Percentiles rank a stretch among this genome's conserved stretches.
These are phyloP conservation scores for Blastomyces percursus DNA, from an alignment of 2,329 filamentous ascomycete species.

Conservation along the genomic window DNA sequence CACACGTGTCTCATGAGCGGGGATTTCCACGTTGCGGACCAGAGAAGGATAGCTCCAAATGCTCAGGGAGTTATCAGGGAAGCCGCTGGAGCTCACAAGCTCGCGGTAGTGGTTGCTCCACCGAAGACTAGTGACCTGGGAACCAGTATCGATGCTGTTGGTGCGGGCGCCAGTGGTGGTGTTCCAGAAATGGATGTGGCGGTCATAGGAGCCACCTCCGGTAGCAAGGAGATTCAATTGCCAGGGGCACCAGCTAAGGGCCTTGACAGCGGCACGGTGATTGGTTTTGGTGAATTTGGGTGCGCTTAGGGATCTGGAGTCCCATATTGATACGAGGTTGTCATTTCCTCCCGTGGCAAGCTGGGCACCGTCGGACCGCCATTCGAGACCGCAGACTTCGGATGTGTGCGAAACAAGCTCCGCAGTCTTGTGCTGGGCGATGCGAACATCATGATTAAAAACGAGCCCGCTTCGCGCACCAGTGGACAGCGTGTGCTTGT, in stretches of 20 bases:
- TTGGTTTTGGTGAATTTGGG: slow-evolving; percentile 99
- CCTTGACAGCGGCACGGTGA: slow-evolving; percentile 98
- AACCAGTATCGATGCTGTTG: slow-evolving; percentile 98
- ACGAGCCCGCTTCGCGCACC: slow-evolving; percentile 90
- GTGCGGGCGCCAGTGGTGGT: slow-evolving; percentile 92
- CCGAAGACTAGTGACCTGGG: slow-evolving; percentile 88
- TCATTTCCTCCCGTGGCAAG: slow-evolving; percentile 96
- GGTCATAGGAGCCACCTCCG: slow-evolving; percentile 90
- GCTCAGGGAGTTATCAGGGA: slow-evolving; percentile 97
- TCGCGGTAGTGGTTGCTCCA: slow-evolving; percentile 98
- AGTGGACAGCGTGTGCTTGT: slow-evolving; percentile 93
- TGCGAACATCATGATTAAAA: slow-evolving; percentile 96
- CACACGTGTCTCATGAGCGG: slow-evolving; percentile 91
- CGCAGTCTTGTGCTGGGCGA: slow-evolving; percentile 95
- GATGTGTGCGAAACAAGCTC: slow-evolving; percentile 96
- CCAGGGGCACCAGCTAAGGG: slow-evolving; percentile 97
- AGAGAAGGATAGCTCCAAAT: slow-evolving; percentile 98
- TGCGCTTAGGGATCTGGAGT: slow-evolving; percentile 80
- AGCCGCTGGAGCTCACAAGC: slow-evolving; percentile 93
- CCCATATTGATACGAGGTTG: slow-evolving; percentile 98
- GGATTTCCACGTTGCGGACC: slow-evolving; percentile 95
- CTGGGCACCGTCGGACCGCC: slow-evolving; percentile 92
- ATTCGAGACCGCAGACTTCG: slow-evolving; percentile 95
- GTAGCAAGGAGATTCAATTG: slow-evolving; percentile 94
- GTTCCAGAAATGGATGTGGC: slow-evolving; percentile 99